phyloP scores from a whole-genome alignment of 495 filamentous ascomycete genomes.

The Bombardia bombarda region DNA sequence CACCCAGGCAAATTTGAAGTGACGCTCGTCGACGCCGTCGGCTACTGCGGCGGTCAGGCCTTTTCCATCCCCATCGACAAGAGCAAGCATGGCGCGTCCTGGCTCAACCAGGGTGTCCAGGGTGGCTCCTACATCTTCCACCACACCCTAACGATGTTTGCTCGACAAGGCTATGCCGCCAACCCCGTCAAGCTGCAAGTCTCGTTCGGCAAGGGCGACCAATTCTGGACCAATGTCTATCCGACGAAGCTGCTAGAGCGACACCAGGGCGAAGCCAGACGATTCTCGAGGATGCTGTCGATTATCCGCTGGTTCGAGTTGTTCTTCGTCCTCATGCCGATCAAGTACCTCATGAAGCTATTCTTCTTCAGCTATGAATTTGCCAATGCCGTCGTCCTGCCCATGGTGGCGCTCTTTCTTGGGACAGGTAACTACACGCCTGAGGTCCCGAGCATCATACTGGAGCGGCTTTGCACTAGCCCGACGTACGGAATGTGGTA shows the following conservation, averaged over 20 bases:
- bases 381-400: constrained; percentile 58
- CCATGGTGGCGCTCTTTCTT: constrained; percentile 71
- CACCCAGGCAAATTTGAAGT: constrained; percentile 69
- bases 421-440: constrained; percentile 75
- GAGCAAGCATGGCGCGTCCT: constrained; percentile 56
- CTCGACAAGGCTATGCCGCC: constrained; percentile 55
- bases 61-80: constrained; percentile 68
- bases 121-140: constrained; percentile 74
- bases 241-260: constrained; percentile 58
- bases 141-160: constrained; percentile 75
- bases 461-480: constrained; percentile 69
- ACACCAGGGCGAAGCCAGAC: constrained; percentile 56
- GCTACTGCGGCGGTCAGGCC: constrained; percentile 72
- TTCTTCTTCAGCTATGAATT: constrained; percentile 72
- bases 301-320: constrained; percentile 63
- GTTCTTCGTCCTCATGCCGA: constrained; percentile 64
- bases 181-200: constrained; percentile 70
- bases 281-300: constrained; percentile 56
- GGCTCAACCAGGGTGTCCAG: constrained; percentile 83
- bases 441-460: constrained; percentile 63
- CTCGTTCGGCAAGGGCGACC: constrained; percentile 69
- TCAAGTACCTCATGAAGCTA: constrained; percentile 58
- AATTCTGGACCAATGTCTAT: constrained; percentile 78
- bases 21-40: constrained; percentile 60
- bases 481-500: constrained; percentile 75